phyloP scores from a whole-genome alignment of 1,284 basidiomycete species.

The Moesziomyces antarcticus region DNA sequence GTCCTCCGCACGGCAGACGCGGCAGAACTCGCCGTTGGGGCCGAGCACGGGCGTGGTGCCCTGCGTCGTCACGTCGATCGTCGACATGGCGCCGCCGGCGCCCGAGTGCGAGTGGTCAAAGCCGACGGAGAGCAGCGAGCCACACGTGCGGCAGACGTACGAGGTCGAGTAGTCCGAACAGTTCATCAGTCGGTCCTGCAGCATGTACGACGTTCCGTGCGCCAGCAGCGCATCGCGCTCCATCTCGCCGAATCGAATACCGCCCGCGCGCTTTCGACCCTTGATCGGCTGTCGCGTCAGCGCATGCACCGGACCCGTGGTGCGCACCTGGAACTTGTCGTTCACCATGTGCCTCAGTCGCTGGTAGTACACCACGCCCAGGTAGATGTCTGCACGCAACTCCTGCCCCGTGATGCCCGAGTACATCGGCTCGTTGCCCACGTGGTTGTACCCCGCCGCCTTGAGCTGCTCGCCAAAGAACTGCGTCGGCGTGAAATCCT shows the following conservation, averaged over 20 bases:
- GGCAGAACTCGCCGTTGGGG: conserved; percentile 65
- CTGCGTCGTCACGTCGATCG: conserved; percentile 35
- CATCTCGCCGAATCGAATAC: conserved; percentile 99
- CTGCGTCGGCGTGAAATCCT: conserved; percentile 92
- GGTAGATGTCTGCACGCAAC: conserved; percentile 97
- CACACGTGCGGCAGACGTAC: conserved; percentile 96
- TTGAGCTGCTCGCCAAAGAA: conserved; percentile 97
- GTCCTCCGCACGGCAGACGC: conserved; percentile 59
- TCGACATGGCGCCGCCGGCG: conserved; percentile 30
- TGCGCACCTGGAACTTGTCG: conserved; percentile 99
- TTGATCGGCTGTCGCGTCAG: conserved; percentile 97
- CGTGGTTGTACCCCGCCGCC: conserved; percentile 96
- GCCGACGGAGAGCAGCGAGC: conserved; percentile 89
- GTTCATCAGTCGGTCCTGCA: conserved; percentile 99
- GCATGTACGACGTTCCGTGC: conserved; percentile 95
- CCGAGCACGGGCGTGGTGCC: conserved; percentile 47
- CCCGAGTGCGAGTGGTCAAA: conserved; percentile 46
- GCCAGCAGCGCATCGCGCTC: conserved; percentile 98
- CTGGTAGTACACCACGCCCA: conserved; percentile 98
- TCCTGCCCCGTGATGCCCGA: conserved; percentile 98
- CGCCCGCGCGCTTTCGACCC: conserved; percentile 97
- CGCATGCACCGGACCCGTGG: conserved; percentile 94
- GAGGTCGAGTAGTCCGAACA: conserved; percentile 99
- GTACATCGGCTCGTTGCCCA: conserved; percentile 99
- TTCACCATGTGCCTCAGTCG: conserved; percentile 98